Percentiles rank a stretch among this genome's conserved stretches.
Conservation (phyloP, 768 basidiomycete genomes). For the Naganishia randhawae region DNA sequence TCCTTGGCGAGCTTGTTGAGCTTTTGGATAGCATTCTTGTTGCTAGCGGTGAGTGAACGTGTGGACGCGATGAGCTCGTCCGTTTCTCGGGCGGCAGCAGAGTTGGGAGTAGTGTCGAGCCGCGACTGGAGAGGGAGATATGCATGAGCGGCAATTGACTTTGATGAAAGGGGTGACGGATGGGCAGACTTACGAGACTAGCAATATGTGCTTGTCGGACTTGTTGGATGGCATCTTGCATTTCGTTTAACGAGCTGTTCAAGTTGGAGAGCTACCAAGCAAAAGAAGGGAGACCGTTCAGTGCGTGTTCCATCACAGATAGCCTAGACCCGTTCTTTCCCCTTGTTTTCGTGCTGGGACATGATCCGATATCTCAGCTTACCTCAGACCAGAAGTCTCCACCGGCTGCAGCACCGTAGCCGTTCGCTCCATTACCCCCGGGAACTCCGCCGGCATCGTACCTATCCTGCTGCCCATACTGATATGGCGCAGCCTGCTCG, state of each 20-base stretch:
- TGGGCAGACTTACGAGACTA: constrained; percentile 39
- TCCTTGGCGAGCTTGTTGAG: constrained; percentile 53
- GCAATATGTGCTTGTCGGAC: constrained; percentile 46
- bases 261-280: constrained; percentile 37
- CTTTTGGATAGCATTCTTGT: constrained; percentile 52
- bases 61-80: constrained; percentile 45
- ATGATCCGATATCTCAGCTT: neutral
- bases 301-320: neutral
- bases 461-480: constrained; percentile 48
- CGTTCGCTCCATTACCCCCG: constrained; percentile 23
- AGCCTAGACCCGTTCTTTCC: neutral
- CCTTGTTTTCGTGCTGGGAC: neutral
- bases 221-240: constrained; percentile 49
- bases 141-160: neutral
- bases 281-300: neutral
- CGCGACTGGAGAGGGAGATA: constrained; percentile 30
- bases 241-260: constrained; percentile 32
- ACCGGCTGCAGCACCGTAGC: constrained; percentile 31
- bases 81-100: constrained; percentile 39
- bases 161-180: neutral
- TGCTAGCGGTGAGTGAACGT: constrained; percentile 48
- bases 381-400: constrained; percentile 47
- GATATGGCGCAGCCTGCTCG: constrained; percentile 18
- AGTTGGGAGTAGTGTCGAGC: constrained; percentile 69
- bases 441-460: constrained; percentile 32